phyloP scores from a whole-genome alignment of 371 early-diverging fungal species.

The Entomophthora muscae region DNA sequence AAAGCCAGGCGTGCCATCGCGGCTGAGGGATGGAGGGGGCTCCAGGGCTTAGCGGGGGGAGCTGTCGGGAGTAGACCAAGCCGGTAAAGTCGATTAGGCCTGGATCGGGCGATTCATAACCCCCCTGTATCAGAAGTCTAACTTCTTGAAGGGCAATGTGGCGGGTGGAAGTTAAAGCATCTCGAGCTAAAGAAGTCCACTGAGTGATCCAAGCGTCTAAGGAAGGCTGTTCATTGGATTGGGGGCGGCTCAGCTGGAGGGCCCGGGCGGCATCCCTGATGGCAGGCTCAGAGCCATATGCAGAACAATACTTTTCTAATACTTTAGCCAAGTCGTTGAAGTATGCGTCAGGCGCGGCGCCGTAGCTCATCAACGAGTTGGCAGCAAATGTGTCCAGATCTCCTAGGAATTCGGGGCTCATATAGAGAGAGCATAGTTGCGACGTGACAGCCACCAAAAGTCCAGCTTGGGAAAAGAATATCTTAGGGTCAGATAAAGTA shows the following conservation, averaged over 20 bases:
- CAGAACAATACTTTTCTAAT: background rate
- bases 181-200: background rate
- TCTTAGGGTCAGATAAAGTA: background rate
- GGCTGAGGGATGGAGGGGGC: background rate
- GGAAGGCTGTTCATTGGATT: background rate
- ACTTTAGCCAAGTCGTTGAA: background rate
- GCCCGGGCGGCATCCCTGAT: background rate
- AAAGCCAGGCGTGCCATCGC: slow-evolving; percentile 7
- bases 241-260: background rate
- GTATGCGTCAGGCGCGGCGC: background rate
- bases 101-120: background rate
- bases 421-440: slow-evolving; percentile 4
- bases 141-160: slow-evolving; percentile 4
- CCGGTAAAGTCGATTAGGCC: background rate
- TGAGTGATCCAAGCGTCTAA: background rate
- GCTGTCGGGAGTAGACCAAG: background rate
- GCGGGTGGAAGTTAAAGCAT: background rate
- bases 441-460: background rate
- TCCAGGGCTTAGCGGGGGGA: background rate
- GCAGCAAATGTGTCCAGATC: background rate
- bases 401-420: background rate
- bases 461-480: slow-evolving; percentile 1
- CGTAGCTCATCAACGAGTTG: background rate
- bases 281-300: too few species aligned
- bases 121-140: background rate